Percentiles rank a stretch among this genome's conserved stretches.
Evolutionary conservation across 495 filamentous ascomycete species (phyloP).

Genomic region (Durotheca rogersii): DNA sequence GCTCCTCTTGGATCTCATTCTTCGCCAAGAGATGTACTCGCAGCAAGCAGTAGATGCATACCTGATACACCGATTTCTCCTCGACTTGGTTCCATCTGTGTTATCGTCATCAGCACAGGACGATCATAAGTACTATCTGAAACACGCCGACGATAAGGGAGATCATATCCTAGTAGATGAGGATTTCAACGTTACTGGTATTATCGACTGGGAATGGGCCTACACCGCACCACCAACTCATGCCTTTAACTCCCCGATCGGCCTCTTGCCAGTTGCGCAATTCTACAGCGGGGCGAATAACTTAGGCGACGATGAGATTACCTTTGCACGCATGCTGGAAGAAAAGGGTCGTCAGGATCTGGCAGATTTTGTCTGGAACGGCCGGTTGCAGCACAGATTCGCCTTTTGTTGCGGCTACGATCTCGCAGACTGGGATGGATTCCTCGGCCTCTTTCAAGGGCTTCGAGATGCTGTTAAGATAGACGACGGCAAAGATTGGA

Average conservation of each 20-base stretch:
- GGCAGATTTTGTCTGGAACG: constrained; percentile 37
- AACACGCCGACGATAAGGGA: constrained; percentile 43
- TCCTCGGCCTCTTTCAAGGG: constrained; percentile 43
- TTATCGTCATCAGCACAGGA: constrained; percentile 13
- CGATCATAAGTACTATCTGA: constrained; percentile 29
- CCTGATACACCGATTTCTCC: constrained; percentile 43
- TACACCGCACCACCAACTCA: constrained; percentile 35
- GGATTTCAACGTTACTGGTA: constrained; percentile 41
- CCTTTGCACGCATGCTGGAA: constrained; percentile 38
- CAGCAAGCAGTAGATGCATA: constrained; percentile 40
- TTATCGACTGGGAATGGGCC: constrained; percentile 46
- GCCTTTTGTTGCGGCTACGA: constrained; percentile 45
- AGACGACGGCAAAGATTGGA: constrained; percentile 36
- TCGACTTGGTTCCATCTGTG: constrained; percentile 30
- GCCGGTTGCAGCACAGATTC: constrained; percentile 40
- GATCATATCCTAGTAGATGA: constrained; percentile 45
- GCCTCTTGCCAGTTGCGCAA: constrained; percentile 39
- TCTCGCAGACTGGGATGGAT: constrained; percentile 44
- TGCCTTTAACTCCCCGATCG: constrained; percentile 44
- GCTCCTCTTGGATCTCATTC: constrained; percentile 35
- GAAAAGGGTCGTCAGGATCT: constrained; percentile 31
- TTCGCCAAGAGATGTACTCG: constrained; percentile 34
- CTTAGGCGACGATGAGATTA: constrained; percentile 35
- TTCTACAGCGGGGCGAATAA: constrained; percentile 38
- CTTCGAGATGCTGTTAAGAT: constrained; percentile 35